A percentile compares a stretch with the other conserved stretches of the same genome.
Evolutionary conservation across 2,329 filamentous ascomycete species (phyloP).

Genomic region (Didymella sp.): DNA sequence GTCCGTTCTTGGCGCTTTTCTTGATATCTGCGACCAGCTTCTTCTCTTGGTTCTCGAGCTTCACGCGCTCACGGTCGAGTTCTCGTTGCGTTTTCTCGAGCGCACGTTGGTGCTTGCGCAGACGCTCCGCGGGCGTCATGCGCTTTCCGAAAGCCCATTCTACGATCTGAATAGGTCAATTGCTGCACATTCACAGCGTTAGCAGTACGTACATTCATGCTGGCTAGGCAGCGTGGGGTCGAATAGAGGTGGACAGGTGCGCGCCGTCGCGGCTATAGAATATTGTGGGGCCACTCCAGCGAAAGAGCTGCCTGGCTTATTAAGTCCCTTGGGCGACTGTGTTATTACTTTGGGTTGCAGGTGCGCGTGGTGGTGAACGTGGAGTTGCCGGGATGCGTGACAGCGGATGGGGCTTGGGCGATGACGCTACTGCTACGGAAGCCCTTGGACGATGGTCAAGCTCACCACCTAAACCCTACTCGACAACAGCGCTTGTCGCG

Average conservation of each 20-base stretch:
- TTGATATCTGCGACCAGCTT: constrained; percentile 95
- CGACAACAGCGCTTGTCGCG: constrained; percentile 11
- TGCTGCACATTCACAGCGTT: neutral
- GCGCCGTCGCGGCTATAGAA: neutral
- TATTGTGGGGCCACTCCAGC: neutral
- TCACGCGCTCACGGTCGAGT: constrained; percentile 90
- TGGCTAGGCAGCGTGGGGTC: constrained; percentile 27
- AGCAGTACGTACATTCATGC: constrained; percentile 63
- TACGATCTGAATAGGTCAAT: constrained; percentile 70
- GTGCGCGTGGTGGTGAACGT: constrained; percentile 12
- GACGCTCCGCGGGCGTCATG: constrained; percentile 92
- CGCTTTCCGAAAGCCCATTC: constrained; percentile 99
- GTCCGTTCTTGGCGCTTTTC: constrained; percentile 96
- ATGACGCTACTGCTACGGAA: constrained; percentile 16
- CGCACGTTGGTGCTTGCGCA: constrained; percentile 93
- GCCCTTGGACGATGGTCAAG: constrained; percentile 6
- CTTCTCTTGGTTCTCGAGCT: constrained; percentile 98
- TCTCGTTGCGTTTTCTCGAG: constrained; percentile 98
- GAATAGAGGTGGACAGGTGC: neutral
- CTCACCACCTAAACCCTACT: neutral
- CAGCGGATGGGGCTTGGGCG: constrained; percentile 10
- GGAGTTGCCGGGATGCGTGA: constrained; percentile 8
- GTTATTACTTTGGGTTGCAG: neutral
- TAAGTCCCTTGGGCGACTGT: neutral
- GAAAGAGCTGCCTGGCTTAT: neutral